A percentile compares a stretch with the other conserved stretches of the same genome.
phyloP scores from a whole-genome alignment of 306 rosid genomes.

The Quercus ilex region DNA sequence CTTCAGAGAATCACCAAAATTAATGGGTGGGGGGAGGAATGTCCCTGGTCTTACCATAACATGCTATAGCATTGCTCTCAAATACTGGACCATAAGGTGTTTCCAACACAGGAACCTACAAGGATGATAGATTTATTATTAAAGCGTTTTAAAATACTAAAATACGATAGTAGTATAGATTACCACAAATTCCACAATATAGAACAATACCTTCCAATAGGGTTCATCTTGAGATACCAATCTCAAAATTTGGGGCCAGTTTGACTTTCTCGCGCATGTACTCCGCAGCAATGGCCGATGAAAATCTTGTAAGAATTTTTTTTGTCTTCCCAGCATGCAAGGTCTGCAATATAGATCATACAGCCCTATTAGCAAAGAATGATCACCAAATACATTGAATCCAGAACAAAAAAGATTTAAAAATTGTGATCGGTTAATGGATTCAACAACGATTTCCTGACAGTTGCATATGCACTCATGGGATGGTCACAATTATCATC shows the following conservation, averaged over 20 bases:
- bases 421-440: not conserved
- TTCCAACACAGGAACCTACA: slow-evolving; percentile 71
- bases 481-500: no score
- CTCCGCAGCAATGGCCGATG: slow-evolving; percentile 39
- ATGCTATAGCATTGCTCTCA: slow-evolving; percentile 86
- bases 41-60: slow-evolving; percentile 42
- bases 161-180: not conserved
- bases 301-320: slow-evolving; percentile 56
- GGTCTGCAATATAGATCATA: slow-evolving; percentile 33
- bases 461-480: not conserved
- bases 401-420: not conserved
- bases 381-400: not conserved
- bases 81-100: slow-evolving; percentile 69
- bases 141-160: not conserved
- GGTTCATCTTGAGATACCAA: slow-evolving; percentile 82
- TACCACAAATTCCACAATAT: not conserved
- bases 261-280: slow-evolving; percentile 55
- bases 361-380: not conserved
- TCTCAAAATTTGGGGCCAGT: slow-evolving; percentile 43
- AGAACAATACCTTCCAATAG: slow-evolving; percentile 62
- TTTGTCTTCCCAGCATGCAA: slow-evolving; percentile 43
- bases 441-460: not conserved
- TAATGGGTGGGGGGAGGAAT: not conserved
- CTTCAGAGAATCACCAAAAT: not conserved
- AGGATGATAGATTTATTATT: not conserved